These are phyloP conservation scores for Thelephora terrestris DNA, from an alignment of 1,284 basidiomycete species.

Conservation along the genomic window DNA sequence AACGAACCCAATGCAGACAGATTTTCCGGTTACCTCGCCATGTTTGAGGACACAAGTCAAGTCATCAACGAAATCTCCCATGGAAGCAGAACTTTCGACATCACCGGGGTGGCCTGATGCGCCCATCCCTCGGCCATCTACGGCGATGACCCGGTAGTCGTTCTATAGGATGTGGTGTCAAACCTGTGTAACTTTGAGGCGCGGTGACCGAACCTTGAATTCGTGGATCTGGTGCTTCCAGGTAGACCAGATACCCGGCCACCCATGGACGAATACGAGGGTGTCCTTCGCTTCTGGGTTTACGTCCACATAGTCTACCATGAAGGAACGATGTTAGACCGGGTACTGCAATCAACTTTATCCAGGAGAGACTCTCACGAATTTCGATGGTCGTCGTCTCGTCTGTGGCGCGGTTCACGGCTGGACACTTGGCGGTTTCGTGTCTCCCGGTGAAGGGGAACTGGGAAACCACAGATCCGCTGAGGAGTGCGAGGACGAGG, in stretches of 20 bases:
- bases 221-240: slow-evolving; percentile 61
- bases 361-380: slow-evolving; percentile 12
- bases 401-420: slow-evolving; percentile 17
- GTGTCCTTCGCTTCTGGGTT: slow-evolving; percentile 41
- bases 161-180: slow-evolving; percentile 22
- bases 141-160: slow-evolving; percentile 48
- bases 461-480: too few species aligned
- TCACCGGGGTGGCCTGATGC: slow-evolving; percentile 55
- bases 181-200: background rate
- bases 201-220: slow-evolving; percentile 34
- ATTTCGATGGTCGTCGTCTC: slow-evolving; percentile 15
- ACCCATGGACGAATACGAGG: slow-evolving; percentile 61
- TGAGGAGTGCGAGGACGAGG: too few species aligned
- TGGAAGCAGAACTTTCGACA: slow-evolving; percentile 43
- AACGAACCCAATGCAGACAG: slow-evolving; percentile 51
- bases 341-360: background rate
- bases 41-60: slow-evolving; percentile 48
- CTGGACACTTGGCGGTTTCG: slow-evolving; percentile 14
- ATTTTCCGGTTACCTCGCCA: slow-evolving; percentile 31
- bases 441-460: slow-evolving; percentile 3
- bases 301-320: slow-evolving; percentile 51
- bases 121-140: slow-evolving; percentile 59
- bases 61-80: slow-evolving; percentile 51
- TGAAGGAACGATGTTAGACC: background rate
- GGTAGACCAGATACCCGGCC: slow-evolving; percentile 64